Conservation (phyloP, 805 yeast species). For the Saccharomycodes ludwigii region DNA sequence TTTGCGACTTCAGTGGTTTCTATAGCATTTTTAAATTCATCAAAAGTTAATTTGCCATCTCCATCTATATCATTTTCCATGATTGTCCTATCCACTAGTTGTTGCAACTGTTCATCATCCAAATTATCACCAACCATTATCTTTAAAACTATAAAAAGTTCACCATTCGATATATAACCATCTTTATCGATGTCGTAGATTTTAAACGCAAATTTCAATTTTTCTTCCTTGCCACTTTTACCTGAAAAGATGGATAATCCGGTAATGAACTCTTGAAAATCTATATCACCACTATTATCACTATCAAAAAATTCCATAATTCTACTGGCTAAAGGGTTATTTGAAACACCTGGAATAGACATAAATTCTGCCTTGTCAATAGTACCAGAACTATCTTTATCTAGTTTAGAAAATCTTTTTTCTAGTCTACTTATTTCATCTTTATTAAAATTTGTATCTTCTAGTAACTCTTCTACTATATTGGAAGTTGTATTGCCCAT, state of each 20-base stretch:
- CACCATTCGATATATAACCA: conserved; percentile 93
- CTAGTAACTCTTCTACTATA: conserved; percentile 55
- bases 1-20: conserved; percentile 45
- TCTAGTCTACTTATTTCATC: conserved; percentile 88
- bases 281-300: conserved; percentile 87
- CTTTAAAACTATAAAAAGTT: conserved; percentile 77
- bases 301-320: conserved; percentile 90
- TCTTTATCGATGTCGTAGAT: conserved; percentile 94
- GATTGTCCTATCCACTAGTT: conserved; percentile 92
- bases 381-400: conserved; percentile 84
- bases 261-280: conserved; percentile 85
- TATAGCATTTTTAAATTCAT: conserved; percentile 66
- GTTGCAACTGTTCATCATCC: conserved; percentile 80
- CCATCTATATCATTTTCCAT: conserved; percentile 85
- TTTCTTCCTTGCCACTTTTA: conserved; percentile 68
- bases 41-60: conserved; percentile 75
- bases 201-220: conserved; percentile 78
- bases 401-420: conserved; percentile 89
- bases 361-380: conserved; percentile 85
- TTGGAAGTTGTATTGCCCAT: conserved; percentile 58
- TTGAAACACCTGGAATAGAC: conserved; percentile 82
- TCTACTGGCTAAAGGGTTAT: conserved; percentile 81
- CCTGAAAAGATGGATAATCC: conserved; percentile 83
- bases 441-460: conserved; percentile 75
- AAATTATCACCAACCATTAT: conserved; percentile 95